These are phyloP conservation scores for Drosera spatulata DNA, from an alignment of 179 eudicot genomes.

Conservation along the genomic window DNA sequence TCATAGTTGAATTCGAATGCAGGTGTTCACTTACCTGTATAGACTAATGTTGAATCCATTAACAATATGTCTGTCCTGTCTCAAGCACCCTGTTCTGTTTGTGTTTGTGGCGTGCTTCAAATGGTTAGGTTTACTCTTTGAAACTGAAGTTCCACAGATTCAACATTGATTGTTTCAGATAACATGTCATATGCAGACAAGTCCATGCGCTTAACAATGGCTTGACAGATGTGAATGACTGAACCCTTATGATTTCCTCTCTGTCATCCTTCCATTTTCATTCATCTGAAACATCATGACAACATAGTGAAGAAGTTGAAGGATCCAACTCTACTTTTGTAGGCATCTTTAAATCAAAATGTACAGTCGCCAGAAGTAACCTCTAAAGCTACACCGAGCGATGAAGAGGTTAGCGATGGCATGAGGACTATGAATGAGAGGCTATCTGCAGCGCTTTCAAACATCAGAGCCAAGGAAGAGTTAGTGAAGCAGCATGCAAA, in stretches of 20 bases:
- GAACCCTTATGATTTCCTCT: neutral
- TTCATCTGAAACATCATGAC: too few species aligned
- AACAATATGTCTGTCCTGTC: too few species aligned
- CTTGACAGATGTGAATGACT: neutral
- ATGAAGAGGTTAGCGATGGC: constrained; percentile 39
- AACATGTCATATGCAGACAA: too few species aligned
- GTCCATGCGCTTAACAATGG: neutral
- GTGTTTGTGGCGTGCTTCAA: too few species aligned
- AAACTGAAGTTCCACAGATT: too few species aligned
- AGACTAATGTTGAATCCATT: neutral
- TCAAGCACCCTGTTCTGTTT: too few species aligned
- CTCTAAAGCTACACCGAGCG: constrained; percentile 36
- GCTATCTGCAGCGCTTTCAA: constrained; percentile 61
- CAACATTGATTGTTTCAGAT: too few species aligned
- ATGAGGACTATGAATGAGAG: constrained; percentile 53
- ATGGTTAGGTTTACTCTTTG: too few species aligned
- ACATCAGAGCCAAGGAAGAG: constrained; percentile 64
- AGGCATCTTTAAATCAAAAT: constrained; percentile 43
- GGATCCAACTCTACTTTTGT: constrained; percentile 8
- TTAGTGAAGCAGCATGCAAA: constrained; percentile 83
- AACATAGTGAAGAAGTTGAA: neutral
- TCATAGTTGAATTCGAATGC: neutral
- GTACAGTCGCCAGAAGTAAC: constrained; percentile 72
- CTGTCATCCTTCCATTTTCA: neutral
- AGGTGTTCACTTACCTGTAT: neutral